phyloP scores from a whole-genome alignment of 2,329 filamentous ascomycete genomes.

The Exophiala sideris region DNA sequence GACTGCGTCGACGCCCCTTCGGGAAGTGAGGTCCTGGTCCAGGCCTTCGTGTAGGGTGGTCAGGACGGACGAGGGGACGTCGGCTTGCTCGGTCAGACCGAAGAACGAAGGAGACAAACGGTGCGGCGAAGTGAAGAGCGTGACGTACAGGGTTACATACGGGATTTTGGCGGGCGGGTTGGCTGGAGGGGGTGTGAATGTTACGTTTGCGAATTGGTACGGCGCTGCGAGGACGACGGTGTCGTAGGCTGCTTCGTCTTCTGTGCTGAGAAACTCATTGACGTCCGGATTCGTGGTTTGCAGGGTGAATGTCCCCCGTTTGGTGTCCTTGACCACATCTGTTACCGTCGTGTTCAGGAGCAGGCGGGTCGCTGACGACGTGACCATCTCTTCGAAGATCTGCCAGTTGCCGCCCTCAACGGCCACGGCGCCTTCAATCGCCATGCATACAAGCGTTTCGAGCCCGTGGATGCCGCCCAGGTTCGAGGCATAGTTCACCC shows the following conservation, averaged over 20 bases:
- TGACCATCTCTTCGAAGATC: constrained; percentile 82
- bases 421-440: constrained; percentile 75
- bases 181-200: constrained; percentile 42
- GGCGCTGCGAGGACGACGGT: constrained; percentile 79
- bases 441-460: constrained; percentile 88
- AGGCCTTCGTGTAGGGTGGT: constrained; percentile 71
- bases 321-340: constrained; percentile 51
- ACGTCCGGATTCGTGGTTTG: constrained; percentile 32
- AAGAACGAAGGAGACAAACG: constrained; percentile 72
- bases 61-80: constrained; percentile 70
- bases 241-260: constrained; percentile 56
- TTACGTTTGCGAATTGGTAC: constrained; percentile 73
- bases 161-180: constrained; percentile 70
- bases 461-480: constrained; percentile 81
- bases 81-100: constrained; percentile 53
- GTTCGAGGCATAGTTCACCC: constrained; percentile 94
- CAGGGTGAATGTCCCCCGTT: constrained; percentile 36
- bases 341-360: constrained; percentile 66
- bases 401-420: constrained; percentile 87
- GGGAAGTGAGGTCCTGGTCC: constrained; percentile 32
- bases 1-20: constrained; percentile 52
- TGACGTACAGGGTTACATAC: constrained; percentile 84
- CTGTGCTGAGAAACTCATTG: constrained; percentile 11
- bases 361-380: constrained; percentile 59
- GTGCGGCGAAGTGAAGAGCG: constrained; percentile 76